Evolutionary conservation across 1,284 basidiomycete genomes (phyloP).

Genomic region (Sporisorium exsertum): DNA sequence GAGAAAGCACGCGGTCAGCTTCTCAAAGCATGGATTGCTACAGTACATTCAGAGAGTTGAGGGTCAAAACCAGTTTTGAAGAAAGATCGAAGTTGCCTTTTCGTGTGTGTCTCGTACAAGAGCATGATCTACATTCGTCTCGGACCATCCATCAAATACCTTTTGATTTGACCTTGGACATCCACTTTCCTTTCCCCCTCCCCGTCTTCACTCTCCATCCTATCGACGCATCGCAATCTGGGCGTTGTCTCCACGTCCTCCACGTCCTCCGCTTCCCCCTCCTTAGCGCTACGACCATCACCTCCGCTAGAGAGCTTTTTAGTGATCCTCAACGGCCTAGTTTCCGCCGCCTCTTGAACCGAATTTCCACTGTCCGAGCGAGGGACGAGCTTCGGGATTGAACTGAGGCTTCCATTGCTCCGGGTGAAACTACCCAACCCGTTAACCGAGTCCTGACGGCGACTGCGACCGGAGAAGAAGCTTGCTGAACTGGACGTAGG

Average conservation of each 20-base stretch:
- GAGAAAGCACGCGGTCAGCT: no score
- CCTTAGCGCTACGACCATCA: not conserved
- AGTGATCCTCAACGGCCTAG: conserved; percentile 25
- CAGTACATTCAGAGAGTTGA: no score
- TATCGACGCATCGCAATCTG: not conserved
- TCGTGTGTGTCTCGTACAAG: not conserved
- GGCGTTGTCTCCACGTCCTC: not conserved
- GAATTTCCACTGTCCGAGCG: not conserved
- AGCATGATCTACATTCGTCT: no score
- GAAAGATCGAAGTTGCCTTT: not conserved
- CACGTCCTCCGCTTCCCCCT: not conserved
- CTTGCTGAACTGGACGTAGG: conserved; percentile 29
- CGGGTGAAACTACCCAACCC: not conserved
- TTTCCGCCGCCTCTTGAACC: not conserved
- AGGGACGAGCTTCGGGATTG: not conserved
- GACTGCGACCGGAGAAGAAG: conserved; percentile 34
- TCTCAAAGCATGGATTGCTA: no score
- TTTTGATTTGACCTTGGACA: not conserved
- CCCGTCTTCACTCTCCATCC: not conserved
- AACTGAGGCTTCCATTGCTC: not conserved
- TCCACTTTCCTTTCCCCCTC: no score
- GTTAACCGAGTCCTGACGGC: conserved; percentile 14
- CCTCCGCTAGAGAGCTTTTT: conserved; percentile 3
- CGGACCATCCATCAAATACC: not conserved
- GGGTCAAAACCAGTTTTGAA: no score